phyloP scores from a whole-genome alignment of 2,329 filamentous ascomycete species.

The Trichoderma sp. region DNA sequence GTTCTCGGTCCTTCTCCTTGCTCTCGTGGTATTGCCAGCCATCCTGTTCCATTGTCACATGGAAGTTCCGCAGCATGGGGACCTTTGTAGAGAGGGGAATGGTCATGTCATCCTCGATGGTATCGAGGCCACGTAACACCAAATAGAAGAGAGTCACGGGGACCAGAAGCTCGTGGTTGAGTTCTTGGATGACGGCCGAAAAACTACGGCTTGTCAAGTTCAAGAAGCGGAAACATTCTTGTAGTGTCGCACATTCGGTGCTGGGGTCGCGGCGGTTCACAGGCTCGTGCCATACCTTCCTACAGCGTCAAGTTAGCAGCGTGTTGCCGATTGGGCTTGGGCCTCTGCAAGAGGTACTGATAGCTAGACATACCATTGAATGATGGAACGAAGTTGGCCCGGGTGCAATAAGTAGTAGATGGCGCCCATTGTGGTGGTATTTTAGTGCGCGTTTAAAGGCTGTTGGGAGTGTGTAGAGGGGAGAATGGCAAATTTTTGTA shows the following conservation, averaged over 20 bases:
- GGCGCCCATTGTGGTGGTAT: slow-evolving; percentile 52
- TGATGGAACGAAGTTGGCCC: slow-evolving; percentile 72
- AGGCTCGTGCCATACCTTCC: slow-evolving; percentile 96
- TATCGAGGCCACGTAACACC: slow-evolving; percentile 86
- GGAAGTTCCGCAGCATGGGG: slow-evolving; percentile 78
- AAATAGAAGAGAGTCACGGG: slow-evolving; percentile 92
- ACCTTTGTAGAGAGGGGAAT: slow-evolving; percentile 79
- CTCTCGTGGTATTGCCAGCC: slow-evolving; percentile 90
- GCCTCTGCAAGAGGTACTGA: slow-evolving; percentile 23
- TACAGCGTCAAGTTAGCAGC: slow-evolving; percentile 38
- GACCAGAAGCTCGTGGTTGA: slow-evolving; percentile 89
- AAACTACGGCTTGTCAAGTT: slow-evolving; percentile 91
- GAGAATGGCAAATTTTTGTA: not conserved
- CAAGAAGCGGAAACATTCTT: slow-evolving; percentile 82
- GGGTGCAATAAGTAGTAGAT: slow-evolving; percentile 75
- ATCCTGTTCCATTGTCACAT: slow-evolving; percentile 72
- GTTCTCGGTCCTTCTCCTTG: slow-evolving; percentile 89
- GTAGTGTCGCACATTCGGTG: slow-evolving; percentile 71
- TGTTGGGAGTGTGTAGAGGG: not conserved
- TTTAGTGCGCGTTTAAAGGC: not conserved
- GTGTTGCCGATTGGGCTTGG: not conserved
- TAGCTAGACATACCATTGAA: slow-evolving; percentile 70
- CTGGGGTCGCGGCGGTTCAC: slow-evolving; percentile 77
- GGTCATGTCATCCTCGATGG: slow-evolving; percentile 99
- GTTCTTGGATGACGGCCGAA: slow-evolving; percentile 86